A percentile compares a stretch with the other conserved stretches of the same genome.
Conservation (phyloP, 176 grass and related monocot species). For the Bothriochloa decipiens region DNA sequence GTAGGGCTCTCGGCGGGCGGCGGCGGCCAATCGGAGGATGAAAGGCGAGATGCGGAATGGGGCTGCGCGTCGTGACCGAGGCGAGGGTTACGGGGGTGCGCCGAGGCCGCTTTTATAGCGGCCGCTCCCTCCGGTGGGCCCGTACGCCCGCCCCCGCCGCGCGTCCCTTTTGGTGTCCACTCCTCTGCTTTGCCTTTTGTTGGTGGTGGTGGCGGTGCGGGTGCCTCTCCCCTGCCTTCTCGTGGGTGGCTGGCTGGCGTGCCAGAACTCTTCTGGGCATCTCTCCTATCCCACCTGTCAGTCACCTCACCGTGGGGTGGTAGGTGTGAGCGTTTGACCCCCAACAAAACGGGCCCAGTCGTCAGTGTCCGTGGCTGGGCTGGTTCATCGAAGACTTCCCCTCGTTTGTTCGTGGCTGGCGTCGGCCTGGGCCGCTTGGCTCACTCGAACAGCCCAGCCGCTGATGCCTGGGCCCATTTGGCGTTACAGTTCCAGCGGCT, state of each 20-base stretch:
- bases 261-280: background rate
- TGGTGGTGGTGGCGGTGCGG: background rate
- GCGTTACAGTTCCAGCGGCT: background rate
- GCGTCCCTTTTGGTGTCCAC: background rate
- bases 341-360: rapidly evolving
- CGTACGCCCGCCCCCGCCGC: background rate
- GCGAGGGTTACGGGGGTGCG: slow-evolving; percentile 43
- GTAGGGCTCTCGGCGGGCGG: background rate
- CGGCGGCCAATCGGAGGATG: slow-evolving; percentile 3
- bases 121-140: background rate
- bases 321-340: slow-evolving; percentile 39
- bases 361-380: background rate
- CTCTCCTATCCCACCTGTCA: too few species aligned
- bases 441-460: too few species aligned
- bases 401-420: background rate
- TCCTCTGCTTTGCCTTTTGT: background rate
- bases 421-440: too few species aligned
- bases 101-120: slow-evolving; percentile 37
- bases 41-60: background rate
- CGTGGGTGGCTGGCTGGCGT: background rate
- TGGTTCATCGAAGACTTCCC: background rate
- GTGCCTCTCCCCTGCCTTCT: background rate
- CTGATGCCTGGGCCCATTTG: background rate
- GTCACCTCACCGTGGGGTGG: background rate
- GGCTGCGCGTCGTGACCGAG: slow-evolving; percentile 34